phyloP scores from a whole-genome alignment of 495 filamentous ascomycete species.

The Patellaria atrata region DNA sequence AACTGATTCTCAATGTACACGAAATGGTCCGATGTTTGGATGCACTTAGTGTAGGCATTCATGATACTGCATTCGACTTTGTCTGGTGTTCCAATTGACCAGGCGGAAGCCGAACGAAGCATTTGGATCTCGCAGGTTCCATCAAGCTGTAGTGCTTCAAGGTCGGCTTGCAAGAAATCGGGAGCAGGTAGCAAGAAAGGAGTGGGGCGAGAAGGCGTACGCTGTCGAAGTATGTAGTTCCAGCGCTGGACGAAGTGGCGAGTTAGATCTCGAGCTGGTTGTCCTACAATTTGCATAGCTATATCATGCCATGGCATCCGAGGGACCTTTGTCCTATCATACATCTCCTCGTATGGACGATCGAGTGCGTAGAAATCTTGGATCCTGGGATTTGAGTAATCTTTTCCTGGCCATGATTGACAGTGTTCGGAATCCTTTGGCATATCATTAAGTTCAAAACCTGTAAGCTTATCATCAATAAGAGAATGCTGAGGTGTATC shows the following conservation, averaged over 20 bases:
- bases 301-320: constrained; percentile 99
- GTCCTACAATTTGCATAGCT: constrained; percentile 94
- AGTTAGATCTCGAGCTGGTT: constrained; percentile 86
- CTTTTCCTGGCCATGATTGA: constrained; percentile 95
- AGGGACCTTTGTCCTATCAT: constrained; percentile 72
- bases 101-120: constrained; percentile 72
- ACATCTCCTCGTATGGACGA: constrained; percentile 98
- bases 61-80: constrained; percentile 84
- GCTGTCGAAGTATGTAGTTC: constrained; percentile 92
- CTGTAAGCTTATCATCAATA: constrained; percentile 85
- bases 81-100: constrained; percentile 81
- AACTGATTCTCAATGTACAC: constrained; percentile 99
- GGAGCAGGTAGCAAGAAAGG: constrained; percentile 88
- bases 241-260: constrained; percentile 97
- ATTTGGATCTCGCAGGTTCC: constrained; percentile 97
- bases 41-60: constrained; percentile 88
- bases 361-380: constrained; percentile 88
- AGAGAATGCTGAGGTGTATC: constrained; percentile 87
- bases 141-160: constrained; percentile 73
- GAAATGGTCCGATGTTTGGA: constrained; percentile 89
- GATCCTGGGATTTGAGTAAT: constrained; percentile 93
- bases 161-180: constrained; percentile 71
- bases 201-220: constrained; percentile 86
- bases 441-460: constrained; percentile 63
- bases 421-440: constrained; percentile 88